Percentiles rank a stretch among this genome's conserved stretches.
Conservation (phyloP, 139 green algal species). For the Volvox africanus region DNA sequence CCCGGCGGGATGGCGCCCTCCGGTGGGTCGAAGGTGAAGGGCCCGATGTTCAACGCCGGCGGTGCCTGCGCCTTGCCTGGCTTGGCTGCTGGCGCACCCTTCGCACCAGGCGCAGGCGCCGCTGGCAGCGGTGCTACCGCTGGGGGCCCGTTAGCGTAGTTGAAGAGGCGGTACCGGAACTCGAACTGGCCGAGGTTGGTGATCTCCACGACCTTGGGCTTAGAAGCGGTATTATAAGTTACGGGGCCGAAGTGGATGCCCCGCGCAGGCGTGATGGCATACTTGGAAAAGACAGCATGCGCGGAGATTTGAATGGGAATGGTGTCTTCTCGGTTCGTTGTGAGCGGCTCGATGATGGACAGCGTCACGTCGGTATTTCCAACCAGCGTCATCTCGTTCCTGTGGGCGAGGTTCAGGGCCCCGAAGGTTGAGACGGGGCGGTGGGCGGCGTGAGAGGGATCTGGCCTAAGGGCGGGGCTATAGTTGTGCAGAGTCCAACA, state of each 20-base stretch:
- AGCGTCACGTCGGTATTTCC: constrained; percentile 77
- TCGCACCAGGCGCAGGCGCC: background rate
- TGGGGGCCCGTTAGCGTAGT: constrained; percentile 39
- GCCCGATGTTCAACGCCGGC: constrained; percentile 60
- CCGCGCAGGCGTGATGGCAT: constrained; percentile 77
- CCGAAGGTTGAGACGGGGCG: too few relatives aligned
- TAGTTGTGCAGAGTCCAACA: too few relatives aligned
- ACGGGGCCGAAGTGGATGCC: constrained; percentile 85
- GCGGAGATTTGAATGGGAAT: constrained; percentile 57
- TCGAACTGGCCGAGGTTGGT: constrained; percentile 81
- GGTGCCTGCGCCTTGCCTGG: constrained; percentile 28
- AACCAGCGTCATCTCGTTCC: constrained; percentile 70
- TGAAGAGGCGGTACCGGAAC: constrained; percentile 71
- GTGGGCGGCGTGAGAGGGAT: too few relatives aligned
- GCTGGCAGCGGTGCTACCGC: background rate
- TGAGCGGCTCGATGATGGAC: constrained; percentile 82
- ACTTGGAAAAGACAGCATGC: constrained; percentile 81
- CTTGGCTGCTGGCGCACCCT: background rate
- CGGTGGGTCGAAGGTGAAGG: constrained; percentile 73
- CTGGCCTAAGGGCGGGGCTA: too few relatives aligned
- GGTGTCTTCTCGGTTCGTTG: constrained; percentile 56
- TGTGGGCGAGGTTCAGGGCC: too few relatives aligned
- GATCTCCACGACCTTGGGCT: constrained; percentile 81
- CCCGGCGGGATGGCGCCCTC: constrained; percentile 67
- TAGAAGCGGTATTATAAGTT: constrained; percentile 79